Conservation (phyloP, 2,329 filamentous ascomycete genomes). For the Phialophora macrospora region DNA sequence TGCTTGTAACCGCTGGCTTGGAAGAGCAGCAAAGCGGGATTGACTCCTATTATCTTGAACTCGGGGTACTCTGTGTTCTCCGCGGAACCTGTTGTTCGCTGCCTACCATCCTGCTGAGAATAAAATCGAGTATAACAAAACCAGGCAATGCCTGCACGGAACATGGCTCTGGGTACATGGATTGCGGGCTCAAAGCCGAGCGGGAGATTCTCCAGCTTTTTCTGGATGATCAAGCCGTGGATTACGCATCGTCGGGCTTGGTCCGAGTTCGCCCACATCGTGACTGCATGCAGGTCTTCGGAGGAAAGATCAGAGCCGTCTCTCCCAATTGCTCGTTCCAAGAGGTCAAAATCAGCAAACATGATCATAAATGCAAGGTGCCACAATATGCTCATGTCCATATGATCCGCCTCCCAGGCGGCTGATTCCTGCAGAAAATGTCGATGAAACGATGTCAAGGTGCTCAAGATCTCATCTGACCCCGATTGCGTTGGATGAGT, state of each 20-base stretch:
- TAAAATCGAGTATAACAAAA: constrained; percentile 39
- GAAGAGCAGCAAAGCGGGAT: constrained; percentile 31
- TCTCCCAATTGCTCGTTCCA: constrained; percentile 42
- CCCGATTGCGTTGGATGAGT: constrained; percentile 24
- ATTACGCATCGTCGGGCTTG: constrained; percentile 37
- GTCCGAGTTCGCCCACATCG: constrained; percentile 39
- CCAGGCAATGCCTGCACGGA: constrained; percentile 37
- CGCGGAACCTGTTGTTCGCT: constrained; percentile 15
- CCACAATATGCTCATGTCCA: constrained; percentile 41
- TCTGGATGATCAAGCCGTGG: constrained; percentile 38
- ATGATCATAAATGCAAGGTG: constrained; percentile 42
- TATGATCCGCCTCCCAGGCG: constrained; percentile 31
- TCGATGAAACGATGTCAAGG: constrained; percentile 31
- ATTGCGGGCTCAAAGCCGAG: constrained; percentile 39
- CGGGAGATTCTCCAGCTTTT: constrained; percentile 37
- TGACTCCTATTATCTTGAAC: constrained; percentile 39
- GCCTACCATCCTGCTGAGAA: constrained; percentile 17
- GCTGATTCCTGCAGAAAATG: constrained; percentile 38
- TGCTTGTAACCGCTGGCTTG: constrained; percentile 36
- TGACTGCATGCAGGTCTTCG: constrained; percentile 28
- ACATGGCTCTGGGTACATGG: constrained; percentile 40
- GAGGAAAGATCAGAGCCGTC: constrained; percentile 38
- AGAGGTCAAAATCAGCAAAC: constrained; percentile 41
- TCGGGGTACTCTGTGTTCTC: constrained; percentile 39
- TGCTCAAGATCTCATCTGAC: constrained; percentile 27